phyloP scores from a whole-genome alignment of 2,329 filamentous ascomycete genomes.

The Phyllosticta capitalensis region DNA sequence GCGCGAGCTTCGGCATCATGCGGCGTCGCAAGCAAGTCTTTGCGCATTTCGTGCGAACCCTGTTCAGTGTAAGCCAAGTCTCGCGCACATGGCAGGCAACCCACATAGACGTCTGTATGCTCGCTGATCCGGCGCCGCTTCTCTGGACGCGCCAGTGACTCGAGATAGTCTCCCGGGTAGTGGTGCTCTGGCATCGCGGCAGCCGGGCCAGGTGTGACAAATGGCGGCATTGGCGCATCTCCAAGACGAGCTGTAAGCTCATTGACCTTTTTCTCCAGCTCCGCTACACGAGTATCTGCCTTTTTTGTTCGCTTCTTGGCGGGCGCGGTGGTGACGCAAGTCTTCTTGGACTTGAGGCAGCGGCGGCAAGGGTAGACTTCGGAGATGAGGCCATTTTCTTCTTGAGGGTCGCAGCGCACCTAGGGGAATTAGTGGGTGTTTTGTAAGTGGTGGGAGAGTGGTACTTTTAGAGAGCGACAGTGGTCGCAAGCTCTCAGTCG shows the following conservation, averaged over 20 bases:
- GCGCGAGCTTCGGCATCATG: conserved; percentile 2
- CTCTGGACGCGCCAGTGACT: conserved; percentile 3
- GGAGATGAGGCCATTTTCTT: conserved; percentile 42
- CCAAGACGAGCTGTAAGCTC: conserved; percentile 72
- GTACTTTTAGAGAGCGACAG: conserved; percentile 11
- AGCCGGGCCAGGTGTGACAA: neutral
- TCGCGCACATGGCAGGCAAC: neutral
- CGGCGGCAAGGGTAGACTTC: conserved; percentile 49
- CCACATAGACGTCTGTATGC: neutral
- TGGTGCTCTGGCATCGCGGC: neutral
- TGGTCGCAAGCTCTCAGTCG: conserved; percentile 11
- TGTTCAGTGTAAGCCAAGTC: neutral
- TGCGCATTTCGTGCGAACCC: neutral
- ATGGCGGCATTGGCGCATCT: conserved; percentile 17
- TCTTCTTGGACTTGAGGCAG: conserved; percentile 59
- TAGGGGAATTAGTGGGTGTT: conserved; percentile 15
- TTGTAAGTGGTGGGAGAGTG: neutral
- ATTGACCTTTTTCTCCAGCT: conserved; percentile 89
- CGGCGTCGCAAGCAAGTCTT: conserved; percentile 2
- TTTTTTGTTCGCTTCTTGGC: conserved; percentile 80
- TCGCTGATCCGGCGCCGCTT: conserved; percentile 6
- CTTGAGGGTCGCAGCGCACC: conserved; percentile 70
- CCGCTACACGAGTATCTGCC: conserved; percentile 78
- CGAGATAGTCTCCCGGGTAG: neutral
- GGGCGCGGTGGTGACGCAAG: conserved; percentile 49